phyloP scores from a whole-genome alignment of 2,329 filamentous ascomycete species.

The Fusarium coffeatum region DNA sequence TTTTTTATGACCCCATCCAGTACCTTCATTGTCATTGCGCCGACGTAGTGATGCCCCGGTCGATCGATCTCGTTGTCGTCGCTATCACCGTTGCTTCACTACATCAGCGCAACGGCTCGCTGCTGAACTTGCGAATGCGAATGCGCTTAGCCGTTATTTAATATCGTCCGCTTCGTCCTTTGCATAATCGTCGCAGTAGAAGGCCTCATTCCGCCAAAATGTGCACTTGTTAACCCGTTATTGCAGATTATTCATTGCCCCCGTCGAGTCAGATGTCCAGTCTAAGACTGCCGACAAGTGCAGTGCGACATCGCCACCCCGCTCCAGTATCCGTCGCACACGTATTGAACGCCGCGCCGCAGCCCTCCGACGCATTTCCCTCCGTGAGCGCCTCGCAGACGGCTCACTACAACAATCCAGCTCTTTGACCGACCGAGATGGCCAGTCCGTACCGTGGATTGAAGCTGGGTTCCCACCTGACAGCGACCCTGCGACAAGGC shows the following conservation, averaged over 20 bases:
- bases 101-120: slow-evolving; percentile 33
- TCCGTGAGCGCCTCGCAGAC: slow-evolving; percentile 41
- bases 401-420: slow-evolving; percentile 16
- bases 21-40: slow-evolving; percentile 35
- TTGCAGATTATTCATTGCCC: slow-evolving; percentile 59
- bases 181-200: slow-evolving; percentile 23
- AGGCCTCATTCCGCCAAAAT: slow-evolving; percentile 13
- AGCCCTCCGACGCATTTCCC: slow-evolving; percentile 46
- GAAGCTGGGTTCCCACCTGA: slow-evolving; percentile 33
- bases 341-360: slow-evolving; percentile 50
- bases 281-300: slow-evolving; percentile 51
- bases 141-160: slow-evolving; percentile 27
- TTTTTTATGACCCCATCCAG: slow-evolving; percentile 25
- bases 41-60: slow-evolving; percentile 39
- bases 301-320: slow-evolving; percentile 48
- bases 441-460: slow-evolving; percentile 39
- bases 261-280: slow-evolving; percentile 58
- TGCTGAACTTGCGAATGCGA: slow-evolving; percentile 23
- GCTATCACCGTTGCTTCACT: slow-evolving; percentile 30
- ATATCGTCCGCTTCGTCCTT: slow-evolving; percentile 21
- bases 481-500: slow-evolving; percentile 25
- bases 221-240: slow-evolving; percentile 32
- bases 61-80: slow-evolving; percentile 32
- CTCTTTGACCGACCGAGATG: slow-evolving; percentile 19
- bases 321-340: slow-evolving; percentile 57